phyloP scores from a whole-genome alignment of 164 flowering plant species.

The Vitis amurensis region DNA sequence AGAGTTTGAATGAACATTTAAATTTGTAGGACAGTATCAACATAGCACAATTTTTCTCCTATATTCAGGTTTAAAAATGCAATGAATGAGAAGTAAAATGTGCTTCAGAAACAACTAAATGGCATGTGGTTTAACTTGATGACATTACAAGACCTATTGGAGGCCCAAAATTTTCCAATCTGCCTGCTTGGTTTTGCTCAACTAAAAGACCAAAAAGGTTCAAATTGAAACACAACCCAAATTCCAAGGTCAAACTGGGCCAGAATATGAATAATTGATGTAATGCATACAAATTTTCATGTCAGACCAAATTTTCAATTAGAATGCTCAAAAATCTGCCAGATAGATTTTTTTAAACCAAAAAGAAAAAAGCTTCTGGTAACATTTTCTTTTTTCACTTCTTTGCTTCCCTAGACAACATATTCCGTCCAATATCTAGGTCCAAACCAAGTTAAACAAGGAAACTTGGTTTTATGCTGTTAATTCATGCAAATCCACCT shows the following conservation, averaged over 20 bases:
- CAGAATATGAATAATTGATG: not conserved
- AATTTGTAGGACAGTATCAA: too few relatives aligned
- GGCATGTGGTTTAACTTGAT: not conserved
- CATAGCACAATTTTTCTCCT: too few relatives aligned
- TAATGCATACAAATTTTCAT: not conserved
- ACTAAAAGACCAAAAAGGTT: not conserved
- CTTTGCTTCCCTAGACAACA: too few relatives aligned
- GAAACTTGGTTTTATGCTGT: too few relatives aligned
- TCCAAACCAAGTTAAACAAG: too few relatives aligned
- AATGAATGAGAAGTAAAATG: not conserved
- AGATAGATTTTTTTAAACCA: not conserved
- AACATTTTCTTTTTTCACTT: too few relatives aligned
- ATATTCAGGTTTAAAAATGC: not conserved
- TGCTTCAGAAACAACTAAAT: not conserved
- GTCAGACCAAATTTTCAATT: not conserved
- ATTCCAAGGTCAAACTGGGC: not conserved
- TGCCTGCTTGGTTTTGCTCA: not conserved
- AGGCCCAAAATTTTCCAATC: not conserved
- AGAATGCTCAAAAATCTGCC: not conserved
- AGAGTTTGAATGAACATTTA: too few relatives aligned
- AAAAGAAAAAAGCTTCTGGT: not conserved
- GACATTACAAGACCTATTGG: not conserved
- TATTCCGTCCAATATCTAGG: too few relatives aligned
- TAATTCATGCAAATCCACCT: too few relatives aligned
- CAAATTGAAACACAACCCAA: not conserved